Evolutionary conservation across 306 rosid genomes (phyloP).

Genomic region (Begonia masoniana): DNA sequence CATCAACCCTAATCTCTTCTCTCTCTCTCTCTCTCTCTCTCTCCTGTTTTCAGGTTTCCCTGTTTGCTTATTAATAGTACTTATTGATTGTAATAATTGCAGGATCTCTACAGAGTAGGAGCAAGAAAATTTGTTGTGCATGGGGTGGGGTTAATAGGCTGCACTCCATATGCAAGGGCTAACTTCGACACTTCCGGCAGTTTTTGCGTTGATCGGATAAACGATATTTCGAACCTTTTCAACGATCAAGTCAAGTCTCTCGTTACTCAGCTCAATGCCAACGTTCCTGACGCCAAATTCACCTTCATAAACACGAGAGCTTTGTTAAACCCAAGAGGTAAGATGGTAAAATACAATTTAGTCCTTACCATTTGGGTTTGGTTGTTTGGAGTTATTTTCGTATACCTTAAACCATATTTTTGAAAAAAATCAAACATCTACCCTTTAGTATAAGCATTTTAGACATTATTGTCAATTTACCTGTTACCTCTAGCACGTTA

Average conservation of each 20-base stretch:
- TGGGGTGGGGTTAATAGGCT: slow-evolving; percentile 10
- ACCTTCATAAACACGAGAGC: slow-evolving; percentile 10
- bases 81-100: background rate
- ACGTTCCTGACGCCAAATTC: slow-evolving; percentile 10
- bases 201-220: slow-evolving; percentile 14
- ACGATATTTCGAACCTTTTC: slow-evolving; percentile 14
- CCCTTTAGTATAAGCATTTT: background rate
- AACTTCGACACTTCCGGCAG: background rate
- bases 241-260: slow-evolving; percentile 14
- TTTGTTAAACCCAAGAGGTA: background rate
- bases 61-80: background rate
- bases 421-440: background rate
- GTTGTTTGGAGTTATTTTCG: background rate
- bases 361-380: background rate
- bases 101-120: background rate
- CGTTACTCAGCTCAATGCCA: slow-evolving; percentile 10
- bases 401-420: background rate
- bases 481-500: too few species aligned
- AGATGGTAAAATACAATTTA: background rate
- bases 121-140: slow-evolving; percentile 12
- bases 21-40: background rate
- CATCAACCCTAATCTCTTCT: background rate
- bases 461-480: too few species aligned
- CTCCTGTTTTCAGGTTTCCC: background rate
- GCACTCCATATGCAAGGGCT: slow-evolving; percentile 14